Evolutionary conservation across 2,329 filamentous ascomycete species (phyloP).

Genomic region (Clonostachys byssicola): DNA sequence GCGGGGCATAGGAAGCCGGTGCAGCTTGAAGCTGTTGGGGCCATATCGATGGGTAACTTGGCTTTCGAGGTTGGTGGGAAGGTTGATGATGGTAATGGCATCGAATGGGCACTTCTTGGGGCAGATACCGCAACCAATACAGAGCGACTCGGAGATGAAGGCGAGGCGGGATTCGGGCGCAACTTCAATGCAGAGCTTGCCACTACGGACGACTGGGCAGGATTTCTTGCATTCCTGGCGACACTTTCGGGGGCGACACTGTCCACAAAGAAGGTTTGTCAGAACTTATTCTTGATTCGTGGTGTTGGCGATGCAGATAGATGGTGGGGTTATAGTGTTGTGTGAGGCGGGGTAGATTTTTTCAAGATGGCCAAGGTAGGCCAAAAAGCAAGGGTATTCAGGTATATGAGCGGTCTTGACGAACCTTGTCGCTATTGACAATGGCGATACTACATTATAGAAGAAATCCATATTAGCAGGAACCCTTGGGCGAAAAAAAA

Average conservation of each 20-base stretch:
- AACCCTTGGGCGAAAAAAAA: not conserved
- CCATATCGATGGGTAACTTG: slow-evolving; percentile 98
- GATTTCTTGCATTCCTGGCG: slow-evolving; percentile 99
- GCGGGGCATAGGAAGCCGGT: slow-evolving; percentile 91
- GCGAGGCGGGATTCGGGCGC: slow-evolving; percentile 83
- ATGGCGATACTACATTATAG: slow-evolving; percentile 77
- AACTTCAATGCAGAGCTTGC: slow-evolving; percentile 97
- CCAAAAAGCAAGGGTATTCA: slow-evolving; percentile 14
- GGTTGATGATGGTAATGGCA: slow-evolving; percentile 99
- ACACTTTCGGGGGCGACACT: slow-evolving; percentile 65
- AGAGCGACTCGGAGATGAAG: slow-evolving; percentile 94
- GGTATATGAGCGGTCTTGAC: slow-evolving; percentile 14
- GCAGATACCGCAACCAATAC: slow-evolving; percentile 99
- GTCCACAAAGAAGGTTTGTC: slow-evolving; percentile 17
- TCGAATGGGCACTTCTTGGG: slow-evolving; percentile 99
- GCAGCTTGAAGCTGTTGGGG: slow-evolving; percentile 99
- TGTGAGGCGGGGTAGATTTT: not conserved
- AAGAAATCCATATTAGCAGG: slow-evolving; percentile 14
- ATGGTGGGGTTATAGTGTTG: slow-evolving; percentile 3
- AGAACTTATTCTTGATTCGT: not conserved
- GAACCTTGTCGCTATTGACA: slow-evolving; percentile 95
- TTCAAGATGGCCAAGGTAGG: slow-evolving; percentile 5
- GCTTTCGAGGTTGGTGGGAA: slow-evolving; percentile 97
- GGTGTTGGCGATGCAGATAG: slow-evolving; percentile 3
- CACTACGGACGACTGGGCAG: slow-evolving; percentile 93